A percentile compares a stretch with the other conserved stretches of the same genome.
These are phyloP conservation scores for Rhizopogon sp. DNA, from an alignment of 768 basidiomycete species.

Conservation along the genomic window DNA sequence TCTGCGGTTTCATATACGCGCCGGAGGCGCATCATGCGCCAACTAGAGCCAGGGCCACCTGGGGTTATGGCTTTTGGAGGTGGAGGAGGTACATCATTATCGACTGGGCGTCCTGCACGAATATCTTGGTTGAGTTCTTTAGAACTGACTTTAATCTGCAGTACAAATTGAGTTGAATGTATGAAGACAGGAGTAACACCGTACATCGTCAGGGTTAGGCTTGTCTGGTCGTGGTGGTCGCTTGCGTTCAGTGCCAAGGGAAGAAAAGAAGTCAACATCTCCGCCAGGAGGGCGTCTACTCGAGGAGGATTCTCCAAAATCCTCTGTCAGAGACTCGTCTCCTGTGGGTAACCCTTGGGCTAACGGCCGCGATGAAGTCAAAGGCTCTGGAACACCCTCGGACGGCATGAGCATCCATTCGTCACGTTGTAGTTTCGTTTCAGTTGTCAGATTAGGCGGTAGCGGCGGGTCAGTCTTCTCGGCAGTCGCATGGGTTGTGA, in stretches of 20 bases:
- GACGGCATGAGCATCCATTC: conserved; percentile 82
- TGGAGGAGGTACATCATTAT: conserved; percentile 32
- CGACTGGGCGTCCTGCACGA: conserved; percentile 35
- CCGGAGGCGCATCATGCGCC: conserved; percentile 97
- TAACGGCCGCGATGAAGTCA: conserved; percentile 25
- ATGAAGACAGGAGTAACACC: conserved; percentile 7
- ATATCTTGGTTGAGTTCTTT: conserved; percentile 61
- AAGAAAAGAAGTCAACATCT: conserved; percentile 85
- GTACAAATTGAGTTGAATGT: conserved; percentile 11
- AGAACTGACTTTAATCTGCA: conserved; percentile 55
- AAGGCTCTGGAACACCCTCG: conserved; percentile 20
- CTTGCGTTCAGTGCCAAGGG: conserved; percentile 75
- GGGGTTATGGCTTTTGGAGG: conserved; percentile 54
- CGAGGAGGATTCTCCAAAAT: conserved; percentile 49
- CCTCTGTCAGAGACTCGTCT: conserved; percentile 59
- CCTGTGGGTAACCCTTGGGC: conserved; percentile 20
- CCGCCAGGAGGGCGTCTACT: conserved; percentile 46
- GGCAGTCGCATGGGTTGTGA: conserved; percentile 55
- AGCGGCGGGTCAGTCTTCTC: conserved; percentile 40
- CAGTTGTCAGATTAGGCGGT: conserved; percentile 42
- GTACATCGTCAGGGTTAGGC: conserved; percentile 70
- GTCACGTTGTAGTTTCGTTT: conserved; percentile 58
- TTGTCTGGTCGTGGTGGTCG: conserved; percentile 55
- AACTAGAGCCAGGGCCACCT: conserved; percentile 89
- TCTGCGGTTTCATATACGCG: conserved; percentile 87